These are phyloP conservation scores for Eimeria sp. DNA, from an alignment of 169 alveolate genomes.

Conservation along the genomic window DNA sequence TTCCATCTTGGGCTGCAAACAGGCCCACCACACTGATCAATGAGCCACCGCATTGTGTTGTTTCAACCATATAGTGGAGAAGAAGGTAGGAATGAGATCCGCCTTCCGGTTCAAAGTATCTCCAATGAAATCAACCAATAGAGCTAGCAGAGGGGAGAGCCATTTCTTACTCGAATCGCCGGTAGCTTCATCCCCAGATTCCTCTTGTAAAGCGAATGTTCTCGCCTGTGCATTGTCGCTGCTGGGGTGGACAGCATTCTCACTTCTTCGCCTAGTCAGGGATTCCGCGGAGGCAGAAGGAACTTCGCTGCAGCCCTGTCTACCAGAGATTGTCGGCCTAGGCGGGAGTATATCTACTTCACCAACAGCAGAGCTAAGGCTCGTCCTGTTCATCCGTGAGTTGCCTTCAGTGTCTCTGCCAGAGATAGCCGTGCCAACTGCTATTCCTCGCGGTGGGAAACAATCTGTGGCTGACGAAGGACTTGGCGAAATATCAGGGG, in stretches of 20 bases:
- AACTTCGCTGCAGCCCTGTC: neutral
- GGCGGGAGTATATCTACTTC: neutral
- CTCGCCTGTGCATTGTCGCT: neutral
- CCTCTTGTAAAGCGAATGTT: neutral
- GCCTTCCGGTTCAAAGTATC: neutral
- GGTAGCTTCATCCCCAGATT: neutral
- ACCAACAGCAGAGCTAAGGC: neutral
- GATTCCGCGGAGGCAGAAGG: neutral
- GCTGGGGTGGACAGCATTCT: neutral
- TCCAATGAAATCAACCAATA: neutral
- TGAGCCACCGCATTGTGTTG: neutral
- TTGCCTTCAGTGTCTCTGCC: neutral
- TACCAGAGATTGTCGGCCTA: neutral
- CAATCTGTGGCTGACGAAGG: neutral
- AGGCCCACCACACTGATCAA: neutral
- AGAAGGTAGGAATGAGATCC: neutral
- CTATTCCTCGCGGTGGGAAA: neutral
- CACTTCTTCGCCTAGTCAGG: neutral
- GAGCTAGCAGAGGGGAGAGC: neutral
- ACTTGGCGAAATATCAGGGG: neutral
- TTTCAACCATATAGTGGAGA: neutral
- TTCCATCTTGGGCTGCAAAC: neutral
- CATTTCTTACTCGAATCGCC: neutral
- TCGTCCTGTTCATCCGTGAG: neutral
- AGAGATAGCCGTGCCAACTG: neutral